Evolutionary conservation across 345 rosid species (phyloP).

Genomic region (Streptanthus diversifolius): DNA sequence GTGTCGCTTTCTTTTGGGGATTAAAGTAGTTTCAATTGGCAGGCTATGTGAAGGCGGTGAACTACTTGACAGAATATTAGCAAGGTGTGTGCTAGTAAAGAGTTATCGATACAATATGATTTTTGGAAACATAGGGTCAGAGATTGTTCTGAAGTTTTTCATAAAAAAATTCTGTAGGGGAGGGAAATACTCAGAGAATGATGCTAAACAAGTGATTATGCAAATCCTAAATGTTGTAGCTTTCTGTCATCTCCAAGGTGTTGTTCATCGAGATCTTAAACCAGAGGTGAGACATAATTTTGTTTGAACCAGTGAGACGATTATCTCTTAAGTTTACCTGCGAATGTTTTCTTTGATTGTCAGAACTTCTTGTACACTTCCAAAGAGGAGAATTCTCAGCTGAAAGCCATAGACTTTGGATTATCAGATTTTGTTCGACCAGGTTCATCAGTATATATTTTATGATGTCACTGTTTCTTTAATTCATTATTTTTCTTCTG

Average conservation of each 20-base stretch:
- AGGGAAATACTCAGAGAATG: conserved; percentile 87
- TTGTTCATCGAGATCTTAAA: conserved; percentile 94
- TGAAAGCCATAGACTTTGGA: conserved; percentile 95
- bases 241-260: conserved; percentile 95
- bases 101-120: neutral
- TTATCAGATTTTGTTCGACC: conserved; percentile 88
- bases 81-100: conserved; percentile 48
- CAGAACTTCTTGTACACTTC: conserved; percentile 84
- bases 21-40: conserved; percentile 32
- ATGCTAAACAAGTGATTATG: conserved; percentile 75
- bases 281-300: conserved; percentile 63
- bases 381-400: conserved; percentile 74
- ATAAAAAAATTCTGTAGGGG: conserved; percentile 46
- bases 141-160: neutral
- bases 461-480: neutral
- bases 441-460: conserved; percentile 45
- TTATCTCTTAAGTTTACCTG: neutral
- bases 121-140: neutral
- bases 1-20: neutral
- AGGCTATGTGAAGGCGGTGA: conserved; percentile 99
- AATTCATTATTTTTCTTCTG: neutral
- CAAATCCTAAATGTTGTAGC: conserved; percentile 85
- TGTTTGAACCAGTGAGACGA: neutral
- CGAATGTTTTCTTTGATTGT: neutral
- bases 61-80: conserved; percentile 80